Conservation (phyloP, 495 filamentous ascomycete genomes). For the Lophiotrema nucula region DNA sequence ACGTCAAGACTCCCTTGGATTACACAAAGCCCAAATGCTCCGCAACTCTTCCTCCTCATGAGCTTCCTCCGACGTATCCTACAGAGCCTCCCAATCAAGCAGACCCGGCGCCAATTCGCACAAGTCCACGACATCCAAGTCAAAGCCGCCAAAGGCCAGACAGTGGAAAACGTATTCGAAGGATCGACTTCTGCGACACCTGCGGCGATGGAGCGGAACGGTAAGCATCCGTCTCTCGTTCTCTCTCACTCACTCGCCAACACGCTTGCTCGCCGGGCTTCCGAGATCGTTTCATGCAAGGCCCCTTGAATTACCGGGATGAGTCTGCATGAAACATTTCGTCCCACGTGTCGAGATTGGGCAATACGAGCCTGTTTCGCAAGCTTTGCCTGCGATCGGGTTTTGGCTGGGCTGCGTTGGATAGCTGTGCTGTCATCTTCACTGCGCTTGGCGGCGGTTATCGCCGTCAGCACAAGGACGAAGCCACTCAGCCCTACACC, state of each 20-base stretch:
- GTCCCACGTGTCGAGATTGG: no score
- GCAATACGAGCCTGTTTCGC: no score
- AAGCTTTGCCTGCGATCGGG: no score
- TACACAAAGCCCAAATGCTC: neutral
- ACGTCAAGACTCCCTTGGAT: neutral
- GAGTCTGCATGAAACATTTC: neutral
- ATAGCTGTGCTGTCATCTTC: neutral
- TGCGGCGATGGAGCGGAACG: conserved; percentile 6
- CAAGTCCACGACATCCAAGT: conserved; percentile 13
- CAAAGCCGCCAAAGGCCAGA: neutral
- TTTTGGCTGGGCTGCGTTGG: no score
- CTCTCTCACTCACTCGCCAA: neutral
- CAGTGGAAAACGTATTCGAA: neutral
- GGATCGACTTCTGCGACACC: neutral
- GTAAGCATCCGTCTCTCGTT: neutral
- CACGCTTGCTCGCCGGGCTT: neutral
- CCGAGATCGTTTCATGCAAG: neutral
- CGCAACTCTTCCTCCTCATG: neutral
- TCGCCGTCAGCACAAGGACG: no score
- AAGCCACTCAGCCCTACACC: neutral
- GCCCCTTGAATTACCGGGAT: neutral
- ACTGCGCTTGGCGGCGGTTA: neutral
- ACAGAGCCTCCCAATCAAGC: neutral
- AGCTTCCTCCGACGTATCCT: neutral
- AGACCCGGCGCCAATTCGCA: neutral